Evolutionary conservation across 257 asterid genomes (phyloP).

Genomic region (Jacaranda copaia): DNA sequence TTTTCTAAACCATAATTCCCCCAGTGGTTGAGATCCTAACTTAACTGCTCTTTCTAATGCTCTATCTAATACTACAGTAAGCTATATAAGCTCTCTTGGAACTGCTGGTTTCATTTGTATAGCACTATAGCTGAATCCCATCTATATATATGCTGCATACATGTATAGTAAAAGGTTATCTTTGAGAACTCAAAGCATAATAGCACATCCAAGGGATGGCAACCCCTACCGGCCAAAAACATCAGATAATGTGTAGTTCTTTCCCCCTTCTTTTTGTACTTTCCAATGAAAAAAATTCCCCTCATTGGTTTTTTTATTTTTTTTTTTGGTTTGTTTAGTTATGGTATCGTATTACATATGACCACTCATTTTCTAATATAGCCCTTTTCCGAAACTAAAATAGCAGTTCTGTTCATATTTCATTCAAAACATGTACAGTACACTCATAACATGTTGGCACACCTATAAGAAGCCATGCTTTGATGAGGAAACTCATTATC

Average conservation of each 20-base stretch:
- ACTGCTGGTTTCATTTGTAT: not conserved
- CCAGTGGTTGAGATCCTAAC: slow-evolving; percentile 24
- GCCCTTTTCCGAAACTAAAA: too few species aligned
- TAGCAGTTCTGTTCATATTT: too few species aligned
- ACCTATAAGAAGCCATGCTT: not conserved
- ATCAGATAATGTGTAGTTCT: too few species aligned
- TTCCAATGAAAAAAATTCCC: too few species aligned
- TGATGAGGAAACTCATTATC: not conserved
- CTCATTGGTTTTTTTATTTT: too few species aligned
- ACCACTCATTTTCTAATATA: too few species aligned
- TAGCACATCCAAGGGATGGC: too few species aligned
- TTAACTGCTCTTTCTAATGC: slow-evolving; percentile 33
- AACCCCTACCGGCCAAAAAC: too few species aligned
- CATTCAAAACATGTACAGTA: not conserved
- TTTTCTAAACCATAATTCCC: slow-evolving; percentile 14
- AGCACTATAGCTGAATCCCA: not conserved
- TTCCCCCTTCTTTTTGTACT: too few species aligned
- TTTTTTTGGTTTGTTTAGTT: too few species aligned
- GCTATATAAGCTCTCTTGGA: slow-evolving; percentile 34
- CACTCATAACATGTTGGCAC: not conserved
- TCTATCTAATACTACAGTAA: slow-evolving; percentile 18
- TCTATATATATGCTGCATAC: not conserved
- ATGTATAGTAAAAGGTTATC: not conserved
- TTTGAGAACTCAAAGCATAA: not conserved
- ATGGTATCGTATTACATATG: too few species aligned